A percentile compares a stretch with the other conserved stretches of the same genome.
These are phyloP conservation scores for Ceratocystis destructans DNA, from an alignment of 2,329 filamentous ascomycete species.

Conservation along the genomic window DNA sequence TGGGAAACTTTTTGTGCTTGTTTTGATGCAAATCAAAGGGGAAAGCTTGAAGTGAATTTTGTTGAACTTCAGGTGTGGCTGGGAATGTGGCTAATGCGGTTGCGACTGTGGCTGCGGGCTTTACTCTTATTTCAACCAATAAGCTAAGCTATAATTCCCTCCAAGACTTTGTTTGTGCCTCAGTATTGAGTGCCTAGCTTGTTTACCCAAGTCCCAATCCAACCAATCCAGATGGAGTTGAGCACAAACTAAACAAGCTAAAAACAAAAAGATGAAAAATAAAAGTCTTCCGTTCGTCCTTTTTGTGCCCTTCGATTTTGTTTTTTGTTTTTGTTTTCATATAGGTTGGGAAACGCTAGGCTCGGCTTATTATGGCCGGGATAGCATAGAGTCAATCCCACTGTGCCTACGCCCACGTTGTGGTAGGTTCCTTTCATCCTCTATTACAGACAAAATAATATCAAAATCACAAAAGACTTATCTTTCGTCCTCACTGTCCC, in stretches of 20 bases:
- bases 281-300: conserved; percentile 5
- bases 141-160: not conserved
- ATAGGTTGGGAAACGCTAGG: not conserved
- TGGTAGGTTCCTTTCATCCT: not conserved
- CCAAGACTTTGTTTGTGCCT: no score
- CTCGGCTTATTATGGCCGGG: not conserved
- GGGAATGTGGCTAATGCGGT: not conserved
- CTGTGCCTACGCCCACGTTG: not conserved
- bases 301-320: not conserved
- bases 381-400: not conserved
- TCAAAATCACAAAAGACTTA: no score
- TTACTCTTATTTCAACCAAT: not conserved
- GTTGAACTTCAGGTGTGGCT: not conserved
- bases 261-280: not conserved
- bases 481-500: no score
- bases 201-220: not conserved
- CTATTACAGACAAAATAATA: no score
- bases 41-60: not conserved
- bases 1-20: not conserved
- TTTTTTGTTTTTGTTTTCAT: no score
- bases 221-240: not conserved
- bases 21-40: not conserved
- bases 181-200: not conserved
- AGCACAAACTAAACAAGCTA: not conserved
- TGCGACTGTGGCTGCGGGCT: not conserved